Evolutionary conservation across 2,329 filamentous ascomycete species (phyloP).

Genomic region (Aspergillus sp.): DNA sequence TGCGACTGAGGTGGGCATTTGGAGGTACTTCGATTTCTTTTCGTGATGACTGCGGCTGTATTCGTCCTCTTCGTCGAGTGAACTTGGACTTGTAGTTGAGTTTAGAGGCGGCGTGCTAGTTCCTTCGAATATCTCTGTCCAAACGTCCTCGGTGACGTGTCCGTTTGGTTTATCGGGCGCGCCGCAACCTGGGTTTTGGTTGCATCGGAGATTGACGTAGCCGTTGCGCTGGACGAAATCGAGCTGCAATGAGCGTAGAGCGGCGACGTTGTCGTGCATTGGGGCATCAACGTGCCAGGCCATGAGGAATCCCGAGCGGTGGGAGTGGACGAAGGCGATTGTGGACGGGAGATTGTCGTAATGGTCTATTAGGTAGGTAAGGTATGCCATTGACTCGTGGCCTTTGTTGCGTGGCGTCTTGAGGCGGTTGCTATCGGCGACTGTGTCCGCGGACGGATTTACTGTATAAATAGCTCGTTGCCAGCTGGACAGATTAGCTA

Average conservation of each 20-base stretch:
- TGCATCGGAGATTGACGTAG: slow-evolving; percentile 63
- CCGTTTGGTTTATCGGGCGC: slow-evolving; percentile 31
- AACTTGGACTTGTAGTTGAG: slow-evolving; percentile 15
- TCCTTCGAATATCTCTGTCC: slow-evolving; percentile 39
- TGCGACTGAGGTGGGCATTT: slow-evolving; percentile 53
- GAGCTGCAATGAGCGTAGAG: slow-evolving; percentile 51
- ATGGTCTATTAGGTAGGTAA: slow-evolving; percentile 49
- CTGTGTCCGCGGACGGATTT: slow-evolving; percentile 32
- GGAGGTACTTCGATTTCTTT: slow-evolving; percentile 27
- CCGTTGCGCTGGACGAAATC: slow-evolving; percentile 54
- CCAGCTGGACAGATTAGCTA: slow-evolving; percentile 35
- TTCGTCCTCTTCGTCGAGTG: neutral
- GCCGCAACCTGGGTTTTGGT: slow-evolving; percentile 57
- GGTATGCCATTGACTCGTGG: slow-evolving; percentile 48
- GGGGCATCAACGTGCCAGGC: slow-evolving; percentile 61
- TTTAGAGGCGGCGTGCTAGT: slow-evolving; percentile 39
- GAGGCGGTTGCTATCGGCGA: slow-evolving; percentile 22
- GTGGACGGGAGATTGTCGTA: slow-evolving; percentile 53
- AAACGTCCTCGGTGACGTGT: slow-evolving; percentile 39
- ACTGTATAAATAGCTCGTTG: slow-evolving; percentile 48
- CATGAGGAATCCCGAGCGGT: slow-evolving; percentile 48
- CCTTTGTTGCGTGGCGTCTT: slow-evolving; percentile 45
- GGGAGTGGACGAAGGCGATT: slow-evolving; percentile 57
- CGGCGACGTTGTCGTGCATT: slow-evolving; percentile 55
- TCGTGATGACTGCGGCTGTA: neutral